A percentile compares a stretch with the other conserved stretches of the same genome.
phyloP scores from a whole-genome alignment of 192 early-diverging fungal genomes.

The Coemansia guatemalensis region DNA sequence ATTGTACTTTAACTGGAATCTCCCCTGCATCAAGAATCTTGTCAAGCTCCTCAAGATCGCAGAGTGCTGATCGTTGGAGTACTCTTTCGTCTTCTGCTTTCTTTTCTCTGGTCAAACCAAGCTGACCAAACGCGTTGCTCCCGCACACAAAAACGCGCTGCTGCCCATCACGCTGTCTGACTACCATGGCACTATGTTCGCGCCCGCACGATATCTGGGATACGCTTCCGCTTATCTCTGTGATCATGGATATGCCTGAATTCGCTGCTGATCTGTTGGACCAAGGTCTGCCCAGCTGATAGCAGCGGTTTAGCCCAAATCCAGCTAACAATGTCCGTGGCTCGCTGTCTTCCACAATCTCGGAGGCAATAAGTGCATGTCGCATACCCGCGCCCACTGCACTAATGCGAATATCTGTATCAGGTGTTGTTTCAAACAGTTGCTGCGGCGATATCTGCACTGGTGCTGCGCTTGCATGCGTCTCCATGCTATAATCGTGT shows the following conservation, averaged over 20 bases:
- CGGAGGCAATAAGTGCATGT: conserved; percentile 37
- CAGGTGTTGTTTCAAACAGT: conserved; percentile 5
- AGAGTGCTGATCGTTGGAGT: neutral
- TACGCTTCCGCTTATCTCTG: conserved; percentile 32
- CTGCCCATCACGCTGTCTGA: conserved; percentile 5
- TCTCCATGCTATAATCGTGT: neutral
- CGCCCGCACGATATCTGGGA: conserved; percentile 61
- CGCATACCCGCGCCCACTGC: conserved; percentile 44
- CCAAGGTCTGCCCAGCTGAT: conserved; percentile 47
- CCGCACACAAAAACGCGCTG: conserved; percentile 57
- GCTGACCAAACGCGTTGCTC: conserved; percentile 68
- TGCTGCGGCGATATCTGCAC: conserved; percentile 13
- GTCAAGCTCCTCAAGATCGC: conserved; percentile 15
- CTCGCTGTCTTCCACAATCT: neutral
- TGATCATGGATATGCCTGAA: conserved; percentile 2
- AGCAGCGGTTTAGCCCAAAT: conserved; percentile 55
- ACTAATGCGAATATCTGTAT: conserved; percentile 11
- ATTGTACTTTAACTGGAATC: conserved; percentile 56
- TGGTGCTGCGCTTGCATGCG: conserved; percentile 17
- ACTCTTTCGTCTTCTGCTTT: neutral
- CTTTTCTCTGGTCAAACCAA: conserved; percentile 49
- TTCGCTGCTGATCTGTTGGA: neutral
- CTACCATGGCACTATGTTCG: conserved; percentile 65
- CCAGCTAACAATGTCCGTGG: conserved; percentile 43
- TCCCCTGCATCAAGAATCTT: conserved; percentile 24